Base-by-base conservation (phyloP, 805 yeast species). In the Saturnispora sekii region DNA sequence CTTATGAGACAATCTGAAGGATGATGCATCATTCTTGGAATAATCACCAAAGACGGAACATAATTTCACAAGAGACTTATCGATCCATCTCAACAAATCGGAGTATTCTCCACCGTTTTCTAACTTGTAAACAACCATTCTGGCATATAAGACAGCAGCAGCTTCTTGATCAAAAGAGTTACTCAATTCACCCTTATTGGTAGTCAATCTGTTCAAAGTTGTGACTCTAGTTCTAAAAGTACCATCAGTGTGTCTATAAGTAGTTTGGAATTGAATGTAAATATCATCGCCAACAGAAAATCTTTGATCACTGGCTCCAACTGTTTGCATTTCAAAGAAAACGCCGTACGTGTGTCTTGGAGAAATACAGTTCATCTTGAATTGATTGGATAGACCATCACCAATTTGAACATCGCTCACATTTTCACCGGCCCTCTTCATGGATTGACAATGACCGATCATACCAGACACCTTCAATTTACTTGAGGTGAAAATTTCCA, bases 141-240 rank as follows among this genome's bases (percentile, higher is more conserved):
- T 74, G 1, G 97, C 83, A 81, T 90, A 82, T 48, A 89, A 68
- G 1, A 89, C 97, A 12, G 96, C 95, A 3, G 98, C 96, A 10
- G 97, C 96, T 65, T 93, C 97, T 70, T 93, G 97, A 66, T 93
- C 99, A 63, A 93, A 93, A n/a, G 93, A 58, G 47, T 65, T 65
- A 14, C 78, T 66, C 48, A 76, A 64, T 40, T 72, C 76, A 36
- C 75, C 76, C 21, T 72, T 64, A 40, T 58, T 60, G 11, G 79
- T 73, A 47, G 77, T 72, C 48, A 72, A 61, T 59, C 77, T 70
- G 46, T 71, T 68, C 48, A 93, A 72, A 0, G 97, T 93, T 17
- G 98, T 90, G 32, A 93, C 97, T 55, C 97, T 77, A 48, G 86
- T 69, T 58, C 97, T 76, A 59, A 77, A 83, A 10, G 90, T 75